Evolutionary conservation across 257 asterid species (phyloP).

Genomic region (Mentha longifolia): DNA sequence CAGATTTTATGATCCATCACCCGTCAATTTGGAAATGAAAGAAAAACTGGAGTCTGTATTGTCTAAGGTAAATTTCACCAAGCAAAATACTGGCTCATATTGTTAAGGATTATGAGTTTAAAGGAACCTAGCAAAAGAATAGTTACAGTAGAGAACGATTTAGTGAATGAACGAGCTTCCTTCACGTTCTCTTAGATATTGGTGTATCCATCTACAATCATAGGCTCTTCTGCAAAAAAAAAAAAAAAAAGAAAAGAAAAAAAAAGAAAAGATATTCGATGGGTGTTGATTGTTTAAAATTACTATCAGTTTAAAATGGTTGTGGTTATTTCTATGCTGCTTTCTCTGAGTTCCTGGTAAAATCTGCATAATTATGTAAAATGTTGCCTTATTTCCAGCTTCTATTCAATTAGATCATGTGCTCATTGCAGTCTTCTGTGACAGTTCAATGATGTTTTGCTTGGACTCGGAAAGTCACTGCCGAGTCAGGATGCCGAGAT

Average conservation of each 20-base stretch:
- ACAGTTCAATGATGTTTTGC: slow-evolving; percentile 64
- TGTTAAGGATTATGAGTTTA: neutral
- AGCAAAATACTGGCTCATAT: neutral
- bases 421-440: slow-evolving; percentile 28
- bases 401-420: slow-evolving; percentile 9
- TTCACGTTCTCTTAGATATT: neutral
- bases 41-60: slow-evolving; percentile 49
- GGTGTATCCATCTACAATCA: neutral
- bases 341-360: neutral
- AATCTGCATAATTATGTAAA: slow-evolving; percentile 3
- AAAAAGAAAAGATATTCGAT: too few species aligned
- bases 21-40: slow-evolving; percentile 50
- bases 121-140: slow-evolving; percentile 9
- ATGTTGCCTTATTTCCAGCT: neutral
- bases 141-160: neutral
- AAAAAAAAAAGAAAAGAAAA: too few species aligned
- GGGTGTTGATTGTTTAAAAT: neutral
- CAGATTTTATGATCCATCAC: slow-evolving; percentile 60
- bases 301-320: neutral
- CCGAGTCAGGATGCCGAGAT: slow-evolving; percentile 39
- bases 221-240: neutral
- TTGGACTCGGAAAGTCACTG: slow-evolving; percentile 46
- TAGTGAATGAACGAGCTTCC: neutral
- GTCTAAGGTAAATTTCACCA: slow-evolving; percentile 56
- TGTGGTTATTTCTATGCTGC: slow-evolving; percentile 12